phyloP scores from a whole-genome alignment of 2,329 filamentous ascomycete genomes.

The Leptographium galeiforme region DNA sequence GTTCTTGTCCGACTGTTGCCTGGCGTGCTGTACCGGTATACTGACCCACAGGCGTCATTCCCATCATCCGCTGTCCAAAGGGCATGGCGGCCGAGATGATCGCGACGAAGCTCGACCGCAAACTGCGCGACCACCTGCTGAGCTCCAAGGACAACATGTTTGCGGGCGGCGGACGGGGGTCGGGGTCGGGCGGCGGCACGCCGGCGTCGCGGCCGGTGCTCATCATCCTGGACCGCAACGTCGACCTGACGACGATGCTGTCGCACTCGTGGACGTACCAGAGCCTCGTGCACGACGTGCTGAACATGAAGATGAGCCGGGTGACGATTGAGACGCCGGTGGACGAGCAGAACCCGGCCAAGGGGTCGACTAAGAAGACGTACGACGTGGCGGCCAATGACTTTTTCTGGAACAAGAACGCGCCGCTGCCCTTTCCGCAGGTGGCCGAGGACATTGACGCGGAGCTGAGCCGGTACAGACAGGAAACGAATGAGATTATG shows the following conservation, averaged over 20 bases:
- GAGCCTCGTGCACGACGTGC: conserved; percentile 59
- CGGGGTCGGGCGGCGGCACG: conserved; percentile 42
- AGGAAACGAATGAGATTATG: conserved; percentile 86
- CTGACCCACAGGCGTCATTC: conserved; percentile 57
- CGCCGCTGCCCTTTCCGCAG: conserved; percentile 80
- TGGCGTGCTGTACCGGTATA: background rate
- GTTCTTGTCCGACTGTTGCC: conserved; percentile 9
- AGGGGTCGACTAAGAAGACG: conserved; percentile 67
- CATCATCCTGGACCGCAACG: conserved; percentile 86
- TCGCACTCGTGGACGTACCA: conserved; percentile 81
- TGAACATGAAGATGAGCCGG: conserved; percentile 52
- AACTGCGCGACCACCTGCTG: conserved; percentile 87
- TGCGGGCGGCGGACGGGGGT: conserved; percentile 47
- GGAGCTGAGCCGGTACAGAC: conserved; percentile 87
- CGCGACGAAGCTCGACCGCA: conserved; percentile 83
- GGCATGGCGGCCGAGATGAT: conserved; percentile 90
- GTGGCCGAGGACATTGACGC: conserved; percentile 88
- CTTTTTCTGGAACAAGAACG: conserved; percentile 95
- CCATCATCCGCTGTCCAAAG: conserved; percentile 89
- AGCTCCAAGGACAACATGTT: conserved; percentile 98
- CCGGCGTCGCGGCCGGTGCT: conserved; percentile 73
- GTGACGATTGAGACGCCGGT: conserved; percentile 80
- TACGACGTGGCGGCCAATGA: conserved; percentile 86
- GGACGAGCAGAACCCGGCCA: conserved; percentile 63
- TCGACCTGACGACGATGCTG: conserved; percentile 95